These are phyloP conservation scores for Aaosphaeria pasadenensis DNA, from an alignment of 2,329 filamentous ascomycete species.

Conservation along the genomic window DNA sequence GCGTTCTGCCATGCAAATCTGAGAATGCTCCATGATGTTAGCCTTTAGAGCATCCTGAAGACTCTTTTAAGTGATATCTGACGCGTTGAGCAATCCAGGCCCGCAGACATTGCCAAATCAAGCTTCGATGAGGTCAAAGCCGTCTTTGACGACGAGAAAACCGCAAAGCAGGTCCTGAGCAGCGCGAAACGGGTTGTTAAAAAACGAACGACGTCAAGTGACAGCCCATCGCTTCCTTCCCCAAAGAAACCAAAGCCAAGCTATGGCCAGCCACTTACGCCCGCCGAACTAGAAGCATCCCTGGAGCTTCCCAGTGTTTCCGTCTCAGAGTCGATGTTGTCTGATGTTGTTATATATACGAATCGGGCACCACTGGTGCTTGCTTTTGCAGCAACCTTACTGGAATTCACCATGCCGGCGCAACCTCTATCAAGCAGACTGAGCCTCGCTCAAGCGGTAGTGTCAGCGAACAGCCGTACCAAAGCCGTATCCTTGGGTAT, in stretches of 20 bases:
- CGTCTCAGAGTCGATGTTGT: constrained; percentile 59
- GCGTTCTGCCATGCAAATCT: neutral
- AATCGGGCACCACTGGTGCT: constrained; percentile 81
- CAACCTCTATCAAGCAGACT: constrained; percentile 81
- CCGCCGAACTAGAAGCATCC: constrained; percentile 61
- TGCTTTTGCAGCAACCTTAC: constrained; percentile 70
- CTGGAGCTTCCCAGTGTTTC: constrained; percentile 56
- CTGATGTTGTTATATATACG: constrained; percentile 60
- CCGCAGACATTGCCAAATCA: constrained; percentile 49
- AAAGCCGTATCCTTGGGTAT: constrained; percentile 76
- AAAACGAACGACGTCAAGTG: constrained; percentile 46
- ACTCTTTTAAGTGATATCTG: neutral
- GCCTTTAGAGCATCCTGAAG: neutral
- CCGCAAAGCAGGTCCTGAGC: constrained; percentile 55
- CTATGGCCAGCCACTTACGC: constrained; percentile 32
- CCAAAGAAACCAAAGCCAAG: constrained; percentile 36
- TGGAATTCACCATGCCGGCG: constrained; percentile 80
- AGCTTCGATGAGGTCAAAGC: constrained; percentile 42
- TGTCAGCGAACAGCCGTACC: constrained; percentile 74
- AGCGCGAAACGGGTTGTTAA: constrained; percentile 57
- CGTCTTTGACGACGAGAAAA: constrained; percentile 51
- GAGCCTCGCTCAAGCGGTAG: constrained; percentile 78
- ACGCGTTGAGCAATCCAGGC: constrained; percentile 22
- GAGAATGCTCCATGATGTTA: neutral
- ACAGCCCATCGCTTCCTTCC: constrained; percentile 26